Percentiles rank a stretch among this genome's conserved stretches.
Evolutionary conservation across 1,139 yeast species (phyloP).

Genomic region (Saccharomyces hybrid): DNA sequence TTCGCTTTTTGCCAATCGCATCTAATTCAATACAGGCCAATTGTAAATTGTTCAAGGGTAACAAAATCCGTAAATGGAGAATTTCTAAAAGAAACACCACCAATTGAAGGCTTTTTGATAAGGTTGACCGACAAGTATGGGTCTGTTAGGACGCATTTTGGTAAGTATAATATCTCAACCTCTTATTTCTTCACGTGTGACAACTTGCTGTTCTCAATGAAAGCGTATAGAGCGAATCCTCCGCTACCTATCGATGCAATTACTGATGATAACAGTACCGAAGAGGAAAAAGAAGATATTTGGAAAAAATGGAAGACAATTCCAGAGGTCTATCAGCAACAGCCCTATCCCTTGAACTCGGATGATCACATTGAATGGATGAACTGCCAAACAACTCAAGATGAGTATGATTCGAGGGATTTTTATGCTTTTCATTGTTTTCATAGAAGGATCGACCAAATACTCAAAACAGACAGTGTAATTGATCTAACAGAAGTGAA

Average conservation of each 20-base stretch:
- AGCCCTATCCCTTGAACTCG: slow-evolving; percentile 45
- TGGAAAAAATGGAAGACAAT: slow-evolving; percentile 23
- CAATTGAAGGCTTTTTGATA: slow-evolving; percentile 71
- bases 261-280: slow-evolving; percentile 27
- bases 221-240: slow-evolving; percentile 53
- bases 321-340: slow-evolving; percentile 39
- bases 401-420: slow-evolving; percentile 46
- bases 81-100: slow-evolving; percentile 45
- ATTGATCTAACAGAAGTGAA: slow-evolving; percentile 50
- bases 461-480: slow-evolving; percentile 53
- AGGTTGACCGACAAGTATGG: slow-evolving; percentile 52
- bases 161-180: slow-evolving; percentile 45
- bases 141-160: slow-evolving; percentile 32
- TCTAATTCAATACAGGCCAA: slow-evolving; percentile 36
- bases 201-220: slow-evolving; percentile 52
- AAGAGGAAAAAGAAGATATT: slow-evolving; percentile 18
- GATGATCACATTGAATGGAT: slow-evolving; percentile 59
- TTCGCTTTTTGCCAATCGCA: slow-evolving; percentile 10
- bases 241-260: slow-evolving; percentile 41
- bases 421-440: slow-evolving; percentile 52
- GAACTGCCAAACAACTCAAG: slow-evolving; percentile 29
- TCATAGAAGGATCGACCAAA: slow-evolving; percentile 50
- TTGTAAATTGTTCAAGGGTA: slow-evolving; percentile 39
- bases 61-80: slow-evolving; percentile 20
- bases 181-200: slow-evolving; percentile 61